Percentiles rank a stretch among this genome's conserved stretches.
Evolutionary conservation across 768 basidiomycete genomes (phyloP).

Genomic region (Mycena galericulata): DNA sequence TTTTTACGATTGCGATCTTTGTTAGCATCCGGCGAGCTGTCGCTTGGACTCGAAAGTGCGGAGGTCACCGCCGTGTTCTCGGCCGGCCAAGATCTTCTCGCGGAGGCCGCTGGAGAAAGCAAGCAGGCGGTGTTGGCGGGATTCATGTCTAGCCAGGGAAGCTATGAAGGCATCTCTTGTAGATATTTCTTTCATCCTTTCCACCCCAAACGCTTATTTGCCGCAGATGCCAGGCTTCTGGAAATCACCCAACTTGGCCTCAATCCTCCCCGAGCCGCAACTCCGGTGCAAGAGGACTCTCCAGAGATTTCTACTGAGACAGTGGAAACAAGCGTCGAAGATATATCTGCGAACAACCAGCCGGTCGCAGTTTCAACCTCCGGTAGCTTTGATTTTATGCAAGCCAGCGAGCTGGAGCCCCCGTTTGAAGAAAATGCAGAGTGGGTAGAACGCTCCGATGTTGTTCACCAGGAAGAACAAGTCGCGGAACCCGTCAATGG

Average conservation of each 20-base stretch:
- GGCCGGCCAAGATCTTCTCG: constrained; percentile 65
- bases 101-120: constrained; percentile 62
- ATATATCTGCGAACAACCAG: constrained; percentile 54
- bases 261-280: constrained; percentile 59
- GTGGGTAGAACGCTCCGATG: constrained; percentile 66
- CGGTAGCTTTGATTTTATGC: constrained; percentile 82
- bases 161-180: constrained; percentile 76
- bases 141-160: constrained; percentile 68
- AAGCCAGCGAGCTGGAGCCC: constrained; percentile 81
- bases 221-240: constrained; percentile 68
- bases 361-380: constrained; percentile 54
- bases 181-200: constrained; percentile 40
- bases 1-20: constrained; percentile 70
- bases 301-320: constrained; percentile 39
- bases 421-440: constrained; percentile 65
- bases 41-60: constrained; percentile 56
- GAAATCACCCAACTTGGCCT: constrained; percentile 68
- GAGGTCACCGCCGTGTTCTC: constrained; percentile 70
- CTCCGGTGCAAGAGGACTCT: constrained; percentile 52
- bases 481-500: constrained; percentile 51
- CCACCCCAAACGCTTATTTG: constrained; percentile 27
- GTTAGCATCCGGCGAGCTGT: constrained; percentile 57
- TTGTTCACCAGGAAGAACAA: constrained; percentile 38
- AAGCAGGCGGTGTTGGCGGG: constrained; percentile 66
- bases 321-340: constrained; percentile 39